These are phyloP conservation scores for Podila verticillata DNA, from an alignment of 192 early-diverging fungal genomes.

Conservation along the genomic window DNA sequence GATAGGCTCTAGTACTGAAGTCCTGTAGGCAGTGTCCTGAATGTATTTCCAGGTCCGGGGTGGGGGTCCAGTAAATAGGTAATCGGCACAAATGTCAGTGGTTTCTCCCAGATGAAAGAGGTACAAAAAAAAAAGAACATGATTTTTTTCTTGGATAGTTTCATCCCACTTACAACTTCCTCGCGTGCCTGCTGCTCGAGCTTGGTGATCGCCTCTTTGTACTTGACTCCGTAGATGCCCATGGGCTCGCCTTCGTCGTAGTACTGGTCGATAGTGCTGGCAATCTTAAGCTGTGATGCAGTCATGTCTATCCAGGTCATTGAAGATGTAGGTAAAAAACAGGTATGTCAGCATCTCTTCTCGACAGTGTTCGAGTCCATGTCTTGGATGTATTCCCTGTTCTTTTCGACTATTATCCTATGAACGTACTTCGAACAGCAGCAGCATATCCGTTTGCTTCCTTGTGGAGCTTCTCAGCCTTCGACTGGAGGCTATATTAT, in stretches of 20 bases:
- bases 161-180: conserved; percentile 72
- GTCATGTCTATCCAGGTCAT: conserved; percentile 72
- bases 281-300: conserved; percentile 82
- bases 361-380: neutral
- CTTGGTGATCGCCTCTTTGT: conserved; percentile 82
- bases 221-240: conserved; percentile 78
- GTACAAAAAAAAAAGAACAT: neutral
- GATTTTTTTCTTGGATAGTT: neutral
- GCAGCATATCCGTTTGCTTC: conserved; percentile 95
- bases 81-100: neutral
- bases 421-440: conserved; percentile 72
- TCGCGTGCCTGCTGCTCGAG: conserved; percentile 82
- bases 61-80: too few relatives aligned
- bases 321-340: neutral
- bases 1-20: conserved; percentile 91
- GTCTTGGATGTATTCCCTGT: neutral
- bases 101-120: neutral
- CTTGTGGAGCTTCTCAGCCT: conserved; percentile 84
- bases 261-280: conserved; percentile 88
- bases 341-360: conserved; percentile 2
- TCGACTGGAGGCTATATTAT: conserved; percentile 76
- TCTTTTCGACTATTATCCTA: neutral
- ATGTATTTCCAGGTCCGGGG: neutral
- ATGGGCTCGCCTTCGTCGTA: conserved; percentile 86
- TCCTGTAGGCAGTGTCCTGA: conserved; percentile 83